Evolutionary conservation across 2,329 filamentous ascomycete species (phyloP).

Genomic region (Diaporthe aspalathi): DNA sequence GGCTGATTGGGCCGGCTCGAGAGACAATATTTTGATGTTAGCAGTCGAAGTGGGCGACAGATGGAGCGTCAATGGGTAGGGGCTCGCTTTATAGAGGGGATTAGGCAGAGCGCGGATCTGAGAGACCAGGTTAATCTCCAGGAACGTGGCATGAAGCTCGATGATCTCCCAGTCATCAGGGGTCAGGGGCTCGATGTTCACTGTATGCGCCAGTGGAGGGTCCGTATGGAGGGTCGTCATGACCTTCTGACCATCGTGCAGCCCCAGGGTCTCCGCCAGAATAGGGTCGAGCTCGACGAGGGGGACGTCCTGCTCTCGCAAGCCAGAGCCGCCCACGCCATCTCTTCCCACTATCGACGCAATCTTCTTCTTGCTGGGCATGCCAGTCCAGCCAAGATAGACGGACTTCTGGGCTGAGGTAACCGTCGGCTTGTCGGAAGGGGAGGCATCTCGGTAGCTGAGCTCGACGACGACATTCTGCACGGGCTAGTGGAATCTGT

Average conservation of each 20-base stretch:
- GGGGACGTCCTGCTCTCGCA: slow-evolving; percentile 79
- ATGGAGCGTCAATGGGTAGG: slow-evolving; percentile 89
- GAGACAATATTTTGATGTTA: slow-evolving; percentile 85
- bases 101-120: slow-evolving; percentile 96
- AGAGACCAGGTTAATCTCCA: slow-evolving; percentile 91
- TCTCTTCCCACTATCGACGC: slow-evolving; percentile 80
- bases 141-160: slow-evolving; percentile 93
- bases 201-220: slow-evolving; percentile 89
- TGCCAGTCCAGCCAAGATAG: slow-evolving; percentile 96
- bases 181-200: slow-evolving; percentile 96
- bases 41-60: slow-evolving; percentile 95
- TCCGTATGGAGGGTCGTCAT: slow-evolving; percentile 81
- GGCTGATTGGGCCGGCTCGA: slow-evolving; percentile 78
- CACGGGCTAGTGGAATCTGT: slow-evolving; percentile 70
- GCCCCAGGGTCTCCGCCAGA: slow-evolving; percentile 79
- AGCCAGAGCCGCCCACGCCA: slow-evolving; percentile 70
- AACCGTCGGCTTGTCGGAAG: slow-evolving; percentile 56
- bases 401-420: slow-evolving; percentile 71
- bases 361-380: slow-evolving; percentile 90
- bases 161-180: slow-evolving; percentile 99
- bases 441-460: slow-evolving; percentile 73
- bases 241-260: slow-evolving; percentile 86
- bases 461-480: slow-evolving; percentile 98
- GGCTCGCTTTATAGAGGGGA: slow-evolving; percentile 71
- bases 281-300: slow-evolving; percentile 89